These are phyloP conservation scores for Coniella lustricola DNA, from an alignment of 2,329 filamentous ascomycete species.

Conservation along the genomic window DNA sequence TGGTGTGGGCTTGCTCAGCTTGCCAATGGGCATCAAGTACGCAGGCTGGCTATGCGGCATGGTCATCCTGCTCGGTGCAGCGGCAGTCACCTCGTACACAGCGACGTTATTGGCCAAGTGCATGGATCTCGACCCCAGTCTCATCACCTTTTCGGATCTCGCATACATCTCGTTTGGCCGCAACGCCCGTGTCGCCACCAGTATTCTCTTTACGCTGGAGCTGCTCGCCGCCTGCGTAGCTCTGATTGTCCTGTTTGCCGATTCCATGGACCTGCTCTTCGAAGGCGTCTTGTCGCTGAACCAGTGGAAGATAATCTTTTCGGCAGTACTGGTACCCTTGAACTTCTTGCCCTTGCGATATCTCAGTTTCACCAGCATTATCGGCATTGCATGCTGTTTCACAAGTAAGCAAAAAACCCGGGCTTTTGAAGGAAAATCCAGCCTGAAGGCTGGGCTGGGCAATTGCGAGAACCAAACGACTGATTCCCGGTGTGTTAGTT, in stretches of 20 bases:
- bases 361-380: slow-evolving; percentile 81
- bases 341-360: slow-evolving; percentile 78
- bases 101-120: slow-evolving; percentile 80
- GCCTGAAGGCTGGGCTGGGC: too few species aligned
- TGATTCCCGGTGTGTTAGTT: slow-evolving; percentile 44
- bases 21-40: slow-evolving; percentile 82
- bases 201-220: slow-evolving; percentile 81
- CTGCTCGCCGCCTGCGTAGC: slow-evolving; percentile 84
- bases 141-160: slow-evolving; percentile 91
- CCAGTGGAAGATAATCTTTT: slow-evolving; percentile 81
- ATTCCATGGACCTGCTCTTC: slow-evolving; percentile 74
- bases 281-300: slow-evolving; percentile 58
- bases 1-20: slow-evolving; percentile 79
- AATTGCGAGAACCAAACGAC: too few species aligned
- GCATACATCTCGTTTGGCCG: slow-evolving; percentile 86
- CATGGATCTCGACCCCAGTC: slow-evolving; percentile 73
- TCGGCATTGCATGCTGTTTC: slow-evolving; percentile 87
- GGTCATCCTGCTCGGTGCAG: slow-evolving; percentile 64
- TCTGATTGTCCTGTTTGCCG: slow-evolving; percentile 84
- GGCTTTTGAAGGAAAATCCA: neutral
- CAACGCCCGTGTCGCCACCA: slow-evolving; percentile 72
- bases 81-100: slow-evolving; percentile 75
- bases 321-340: slow-evolving; percentile 69
- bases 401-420: slow-evolving; percentile 56
- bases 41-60: slow-evolving; percentile 84